phyloP scores from a whole-genome alignment of 139 green algal genomes.

The Axilococcus clingmanii region DNA sequence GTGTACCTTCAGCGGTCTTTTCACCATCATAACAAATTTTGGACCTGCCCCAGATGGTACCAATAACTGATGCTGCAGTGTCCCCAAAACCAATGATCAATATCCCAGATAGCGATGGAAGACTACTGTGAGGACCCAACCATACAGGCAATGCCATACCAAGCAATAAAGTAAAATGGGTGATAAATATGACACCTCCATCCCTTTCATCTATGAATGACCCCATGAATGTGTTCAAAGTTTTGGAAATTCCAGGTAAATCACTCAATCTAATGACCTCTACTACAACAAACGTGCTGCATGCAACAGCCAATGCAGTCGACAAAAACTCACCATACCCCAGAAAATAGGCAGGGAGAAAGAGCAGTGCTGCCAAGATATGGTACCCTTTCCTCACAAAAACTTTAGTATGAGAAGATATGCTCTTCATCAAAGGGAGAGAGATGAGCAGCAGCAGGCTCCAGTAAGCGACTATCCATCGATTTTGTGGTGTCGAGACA shows the following conservation, averaged over 20 bases:
- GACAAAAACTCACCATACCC: conserved; percentile 50
- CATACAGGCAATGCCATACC: conserved; percentile 67
- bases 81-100: conserved; percentile 26
- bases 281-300: conserved; percentile 29
- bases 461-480: background rate
- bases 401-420: background rate
- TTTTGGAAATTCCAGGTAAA: conserved; percentile 16
- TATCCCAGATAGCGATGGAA: conserved; percentile 35
- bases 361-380: conserved; percentile 57
- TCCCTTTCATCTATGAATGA: conserved; percentile 63
- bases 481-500: too few relatives aligned
- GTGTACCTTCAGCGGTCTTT: conserved; percentile 70
- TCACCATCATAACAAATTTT: conserved; percentile 23
- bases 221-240: conserved; percentile 48
- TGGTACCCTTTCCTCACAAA: conserved; percentile 68
- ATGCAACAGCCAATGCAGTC: conserved; percentile 38
- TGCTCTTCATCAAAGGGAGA: conserved; percentile 3
- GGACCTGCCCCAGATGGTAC: conserved; percentile 24
- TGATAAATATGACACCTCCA: conserved; percentile 45
- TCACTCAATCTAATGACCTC: conserved; percentile 32
- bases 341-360: conserved; percentile 52
- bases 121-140: conserved; percentile 21
- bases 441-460: background rate
- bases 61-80: conserved; percentile 42
- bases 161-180: conserved; percentile 67